Percentiles rank a stretch among this genome's conserved stretches.
Conservation (phyloP, 2,329 filamentous ascomycete species). For the Cyclaneusma minus region DNA sequence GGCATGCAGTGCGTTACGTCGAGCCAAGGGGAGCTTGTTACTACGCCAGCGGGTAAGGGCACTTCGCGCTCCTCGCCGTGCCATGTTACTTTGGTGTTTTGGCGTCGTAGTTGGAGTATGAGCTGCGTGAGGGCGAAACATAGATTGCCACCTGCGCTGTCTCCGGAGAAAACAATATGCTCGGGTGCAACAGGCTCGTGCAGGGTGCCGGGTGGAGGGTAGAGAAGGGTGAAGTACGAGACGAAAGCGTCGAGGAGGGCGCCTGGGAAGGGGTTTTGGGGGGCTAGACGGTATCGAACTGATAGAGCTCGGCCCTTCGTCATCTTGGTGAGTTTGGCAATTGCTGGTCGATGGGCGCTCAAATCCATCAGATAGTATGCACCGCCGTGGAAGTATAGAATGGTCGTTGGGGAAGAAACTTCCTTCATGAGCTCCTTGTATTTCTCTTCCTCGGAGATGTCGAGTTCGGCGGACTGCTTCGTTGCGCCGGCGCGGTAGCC, state of each 20-base stretch:
- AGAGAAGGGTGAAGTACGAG: slow-evolving; percentile 57
- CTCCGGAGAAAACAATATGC: slow-evolving; percentile 57
- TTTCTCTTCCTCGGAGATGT: slow-evolving; percentile 44
- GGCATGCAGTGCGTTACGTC: slow-evolving; percentile 52
- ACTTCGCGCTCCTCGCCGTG: slow-evolving; percentile 40
- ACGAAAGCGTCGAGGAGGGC: slow-evolving; percentile 59
- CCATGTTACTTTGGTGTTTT: slow-evolving; percentile 36
- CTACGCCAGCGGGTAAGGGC: slow-evolving; percentile 50
- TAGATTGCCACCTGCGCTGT: slow-evolving; percentile 61
- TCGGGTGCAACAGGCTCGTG: slow-evolving; percentile 49
- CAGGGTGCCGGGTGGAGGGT: slow-evolving; percentile 51
- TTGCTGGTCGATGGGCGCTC: slow-evolving; percentile 41
- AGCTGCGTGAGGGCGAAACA: slow-evolving; percentile 50
- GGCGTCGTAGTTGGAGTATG: slow-evolving; percentile 43
- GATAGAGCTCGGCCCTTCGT: slow-evolving; percentile 54
- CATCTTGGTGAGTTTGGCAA: slow-evolving; percentile 46
- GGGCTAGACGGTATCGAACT: slow-evolving; percentile 60
- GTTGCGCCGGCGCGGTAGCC: slow-evolving; percentile 45
- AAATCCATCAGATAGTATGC: slow-evolving; percentile 63
- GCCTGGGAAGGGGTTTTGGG: slow-evolving; percentile 59
- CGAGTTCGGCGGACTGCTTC: slow-evolving; percentile 32
- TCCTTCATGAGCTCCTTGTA: slow-evolving; percentile 55
- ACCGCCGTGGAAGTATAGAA: slow-evolving; percentile 65
- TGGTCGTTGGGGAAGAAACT: slow-evolving; percentile 41
- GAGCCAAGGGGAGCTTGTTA: slow-evolving; percentile 52